Base-by-base conservation (phyloP, 1,139 yeast species). In the Protomyces inouyei region DNA sequence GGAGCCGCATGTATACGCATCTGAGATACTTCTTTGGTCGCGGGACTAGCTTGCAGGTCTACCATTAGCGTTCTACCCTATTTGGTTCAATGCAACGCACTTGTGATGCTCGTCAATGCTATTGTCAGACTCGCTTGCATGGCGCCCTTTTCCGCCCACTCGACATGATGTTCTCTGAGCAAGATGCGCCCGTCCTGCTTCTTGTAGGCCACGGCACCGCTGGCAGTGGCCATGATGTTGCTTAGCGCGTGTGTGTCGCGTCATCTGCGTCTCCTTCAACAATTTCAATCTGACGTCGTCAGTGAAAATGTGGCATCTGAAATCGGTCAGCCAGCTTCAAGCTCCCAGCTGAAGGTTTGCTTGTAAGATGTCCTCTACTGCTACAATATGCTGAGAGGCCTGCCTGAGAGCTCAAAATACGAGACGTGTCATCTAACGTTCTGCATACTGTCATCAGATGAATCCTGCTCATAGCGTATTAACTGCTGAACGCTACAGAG, bases 401-500 rank as follows among this genome's bases (percentile, higher is more conserved):
- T 1, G 32, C 1, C 8, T 28, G 32, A 3, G 8, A 28, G 32
- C 8, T 28, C 32, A 28, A 3, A 6, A 5, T 4, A 3, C 32
- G 32, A 28, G 32, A 5, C 3, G 1, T 28, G 1, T 28, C 3
- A 1, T 0, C 8, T 28, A 9, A 0, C 8, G 6, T 5, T 28
- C 9, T 28, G 8, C 6, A 28, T 1, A 3, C 1, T 3, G 1
- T 28, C 8, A 3, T 28, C 8, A 28, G 4, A 5, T 6, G 8
- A 28, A 4, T 3, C 5, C 32, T 28, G 32, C 8, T 6, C 5
- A 6, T 28, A 9, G 6, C 8, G 1, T 5, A 28, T 28, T 9
- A 28, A 9, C 9, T 28, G 8, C 32, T 5, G 48, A 85, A 86
- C 1, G 97, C 97, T 40, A 92, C 90, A 67, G 83, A 86, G 67